Conservation (phyloP, 352 stramenopile genomes). For the Globisporangium mamillatum region DNA sequence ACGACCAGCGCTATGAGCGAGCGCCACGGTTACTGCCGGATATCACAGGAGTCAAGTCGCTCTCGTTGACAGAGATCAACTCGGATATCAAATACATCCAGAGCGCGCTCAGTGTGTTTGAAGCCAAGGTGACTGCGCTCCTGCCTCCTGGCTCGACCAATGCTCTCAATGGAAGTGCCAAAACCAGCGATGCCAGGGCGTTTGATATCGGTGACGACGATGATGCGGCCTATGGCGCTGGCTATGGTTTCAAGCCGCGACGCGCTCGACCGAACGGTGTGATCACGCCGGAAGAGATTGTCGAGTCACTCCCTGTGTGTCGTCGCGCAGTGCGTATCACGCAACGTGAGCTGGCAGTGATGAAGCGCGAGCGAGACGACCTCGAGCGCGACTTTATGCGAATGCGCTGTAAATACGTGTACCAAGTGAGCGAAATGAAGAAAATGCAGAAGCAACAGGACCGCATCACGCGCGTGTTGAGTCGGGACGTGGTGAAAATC, state of each 20-base stretch:
- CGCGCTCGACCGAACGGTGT: slow-evolving; percentile 34
- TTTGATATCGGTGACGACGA: slow-evolving; percentile 4
- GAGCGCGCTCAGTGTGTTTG: slow-evolving; percentile 43
- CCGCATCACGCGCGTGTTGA: slow-evolving; percentile 45
- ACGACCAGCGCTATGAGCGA: slow-evolving; percentile 43
- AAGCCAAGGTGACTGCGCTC: slow-evolving; percentile 25
- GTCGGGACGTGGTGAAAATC: slow-evolving; percentile 40
- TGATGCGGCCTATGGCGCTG: neutral
- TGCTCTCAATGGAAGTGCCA: neutral
- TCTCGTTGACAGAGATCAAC: slow-evolving; percentile 47
- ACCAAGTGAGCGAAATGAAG: slow-evolving; percentile 66
- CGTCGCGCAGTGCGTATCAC: slow-evolving; percentile 72
- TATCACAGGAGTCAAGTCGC: slow-evolving; percentile 49
- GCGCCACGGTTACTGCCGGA: slow-evolving; percentile 50
- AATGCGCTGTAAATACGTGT: slow-evolving; percentile 57
- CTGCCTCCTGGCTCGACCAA: slow-evolving; percentile 14
- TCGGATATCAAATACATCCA: slow-evolving; percentile 61
- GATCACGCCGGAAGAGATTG: slow-evolving; percentile 70
- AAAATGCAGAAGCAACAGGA: slow-evolving; percentile 71
- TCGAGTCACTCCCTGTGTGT: slow-evolving; percentile 63
- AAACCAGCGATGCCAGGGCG: neutral
- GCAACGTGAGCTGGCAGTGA: slow-evolving; percentile 59
- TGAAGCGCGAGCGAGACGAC: slow-evolving; percentile 74
- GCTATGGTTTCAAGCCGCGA: slow-evolving; percentile 6
- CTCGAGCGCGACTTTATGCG: slow-evolving; percentile 74